Conservation (phyloP, 176 grass and related monocot species). For the Echinochloa phyllopogon region DNA sequence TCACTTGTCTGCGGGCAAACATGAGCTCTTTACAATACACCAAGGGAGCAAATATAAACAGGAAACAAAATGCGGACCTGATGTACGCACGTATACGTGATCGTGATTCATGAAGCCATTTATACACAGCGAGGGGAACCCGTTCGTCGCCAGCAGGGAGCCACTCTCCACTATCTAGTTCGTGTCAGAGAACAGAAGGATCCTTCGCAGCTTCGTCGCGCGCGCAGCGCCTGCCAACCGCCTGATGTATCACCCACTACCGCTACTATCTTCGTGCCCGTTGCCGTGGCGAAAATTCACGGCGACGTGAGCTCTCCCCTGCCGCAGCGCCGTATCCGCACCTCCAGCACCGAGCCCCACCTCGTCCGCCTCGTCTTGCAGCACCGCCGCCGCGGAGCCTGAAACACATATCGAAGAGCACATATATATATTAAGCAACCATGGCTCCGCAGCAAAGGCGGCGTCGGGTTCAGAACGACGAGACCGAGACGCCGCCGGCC, state of each 20-base stretch:
- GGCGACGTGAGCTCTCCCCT: slow-evolving; percentile 64
- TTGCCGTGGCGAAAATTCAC: not conserved
- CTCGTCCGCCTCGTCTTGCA: slow-evolving; percentile 60
- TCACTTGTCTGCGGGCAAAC: not conserved
- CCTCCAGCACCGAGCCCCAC: slow-evolving; percentile 58
- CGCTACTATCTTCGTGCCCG: not conserved
- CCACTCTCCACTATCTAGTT: not conserved
- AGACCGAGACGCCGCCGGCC: not conserved
- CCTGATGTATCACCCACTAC: not conserved
- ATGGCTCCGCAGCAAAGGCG: not conserved
- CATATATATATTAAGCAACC: not conserved
- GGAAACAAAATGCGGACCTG: not conserved
- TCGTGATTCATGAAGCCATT: not conserved
- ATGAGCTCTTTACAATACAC: not conserved
- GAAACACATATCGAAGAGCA: not conserved
- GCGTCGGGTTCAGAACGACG: not conserved
- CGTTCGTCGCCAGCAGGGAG: not conserved
- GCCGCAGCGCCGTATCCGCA: slow-evolving; percentile 63
- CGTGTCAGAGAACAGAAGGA: not conserved
- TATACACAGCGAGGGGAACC: slow-evolving; percentile 23
- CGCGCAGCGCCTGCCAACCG: not conserved
- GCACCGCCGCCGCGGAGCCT: slow-evolving; percentile 87
- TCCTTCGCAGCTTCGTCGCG: not conserved
- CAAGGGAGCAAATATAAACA: not conserved
- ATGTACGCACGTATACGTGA: not conserved